A percentile compares a stretch with the other conserved stretches of the same genome.
Evolutionary conservation across 371 early-diverging fungal genomes (phyloP).

Genomic region (Nematocida sp.): DNA sequence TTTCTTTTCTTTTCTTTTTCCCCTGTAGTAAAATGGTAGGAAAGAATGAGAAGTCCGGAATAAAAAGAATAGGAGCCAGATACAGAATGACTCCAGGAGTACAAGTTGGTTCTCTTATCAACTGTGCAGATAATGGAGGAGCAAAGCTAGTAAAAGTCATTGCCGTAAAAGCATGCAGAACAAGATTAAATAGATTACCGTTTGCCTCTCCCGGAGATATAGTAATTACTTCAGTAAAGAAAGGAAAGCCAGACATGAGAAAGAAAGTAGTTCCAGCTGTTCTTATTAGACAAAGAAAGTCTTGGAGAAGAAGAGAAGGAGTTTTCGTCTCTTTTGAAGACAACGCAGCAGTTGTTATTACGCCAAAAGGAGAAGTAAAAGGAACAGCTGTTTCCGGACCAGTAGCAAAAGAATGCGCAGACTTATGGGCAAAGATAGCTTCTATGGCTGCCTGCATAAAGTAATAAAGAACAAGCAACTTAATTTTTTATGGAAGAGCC

Average conservation of each 20-base stretch:
- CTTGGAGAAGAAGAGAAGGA: slow-evolving; percentile 97
- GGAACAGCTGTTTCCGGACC: slow-evolving; percentile 99
- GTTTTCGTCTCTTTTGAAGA: slow-evolving; percentile 94
- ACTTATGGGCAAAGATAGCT: slow-evolving; percentile 99
- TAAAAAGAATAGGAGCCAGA: slow-evolving; percentile 44
- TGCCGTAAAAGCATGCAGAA: slow-evolving; percentile 88
- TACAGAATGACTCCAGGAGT: slow-evolving; percentile 78
- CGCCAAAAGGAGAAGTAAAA: slow-evolving; percentile 99
- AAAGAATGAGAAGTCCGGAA: slow-evolving; percentile 56
- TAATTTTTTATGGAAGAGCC: neutral
- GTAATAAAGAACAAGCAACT: neutral
- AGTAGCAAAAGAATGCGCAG: slow-evolving; percentile 99
- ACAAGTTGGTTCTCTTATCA: slow-evolving; percentile 96
- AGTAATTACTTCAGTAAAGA: slow-evolving; percentile 96
- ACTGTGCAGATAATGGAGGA: slow-evolving; percentile 99
- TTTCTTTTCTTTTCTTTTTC: slow-evolving; percentile 49
- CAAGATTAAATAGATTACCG: slow-evolving; percentile 93
- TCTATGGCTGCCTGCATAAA: slow-evolving; percentile 70
- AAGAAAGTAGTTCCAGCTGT: slow-evolving; percentile 99
- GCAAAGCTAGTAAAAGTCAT: slow-evolving; percentile 99
- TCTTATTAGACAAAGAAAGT: slow-evolving; percentile 96
- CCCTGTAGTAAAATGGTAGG: slow-evolving; percentile 56
- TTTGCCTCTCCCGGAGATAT: slow-evolving; percentile 98
- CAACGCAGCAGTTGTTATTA: slow-evolving; percentile 91
- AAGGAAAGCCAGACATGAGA: slow-evolving; percentile 99